Base-by-base conservation (phyloP, 768 basidiomycete genomes). In the Agrocybe pediades region DNA sequence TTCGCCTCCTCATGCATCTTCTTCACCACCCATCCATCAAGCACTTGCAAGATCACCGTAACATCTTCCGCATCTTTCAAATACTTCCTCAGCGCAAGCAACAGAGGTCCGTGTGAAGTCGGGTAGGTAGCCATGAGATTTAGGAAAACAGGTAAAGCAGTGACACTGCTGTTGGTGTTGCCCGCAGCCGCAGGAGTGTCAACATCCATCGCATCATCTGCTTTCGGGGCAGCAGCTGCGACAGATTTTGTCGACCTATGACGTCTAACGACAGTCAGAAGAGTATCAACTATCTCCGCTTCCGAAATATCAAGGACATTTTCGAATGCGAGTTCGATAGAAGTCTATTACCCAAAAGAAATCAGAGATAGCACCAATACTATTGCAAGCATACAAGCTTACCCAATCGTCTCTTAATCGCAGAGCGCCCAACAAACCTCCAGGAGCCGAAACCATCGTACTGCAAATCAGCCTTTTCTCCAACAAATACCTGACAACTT, bases 331-430 rank as follows among this genome's bases (percentile, higher is more conserved):
- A 83, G 59, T 53, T 78, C 63, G 40, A 89, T 73, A 1, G 75
- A 73, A 63, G 69, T 68, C 78, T 79, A 46, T 7, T 20, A 17
- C n/a, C 20, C n/a, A n/a, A 27, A 23, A 39, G 27, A 47, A 36
- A 8, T 11, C 46, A 49, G 27, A 33, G 24, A 8, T 7, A 2
- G 39, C 21, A 30, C 3, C 30, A 30, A 1, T 26, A 24, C 36
- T 9, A 17, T 7, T 25, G 15, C 5, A 24, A 2, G 30, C 24
- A 44, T 48, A 62, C 77, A 51, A 62, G 84, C 87, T 80, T 82
- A 92, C 91, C 90, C 91, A 93, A 61, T 92, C 91, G 40, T 75
- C 72, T 53, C 76, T 78, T 47, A 74, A 65, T 42, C 76, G 71
- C 27, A 93, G 67, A 1, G 74, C 74, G 8, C 73, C 71, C 30